Evolutionary conservation across 495 filamentous ascomycete species (phyloP), one percentile per base, ranked within the genome.

Genomic region (Penicillium herquei): DNA sequence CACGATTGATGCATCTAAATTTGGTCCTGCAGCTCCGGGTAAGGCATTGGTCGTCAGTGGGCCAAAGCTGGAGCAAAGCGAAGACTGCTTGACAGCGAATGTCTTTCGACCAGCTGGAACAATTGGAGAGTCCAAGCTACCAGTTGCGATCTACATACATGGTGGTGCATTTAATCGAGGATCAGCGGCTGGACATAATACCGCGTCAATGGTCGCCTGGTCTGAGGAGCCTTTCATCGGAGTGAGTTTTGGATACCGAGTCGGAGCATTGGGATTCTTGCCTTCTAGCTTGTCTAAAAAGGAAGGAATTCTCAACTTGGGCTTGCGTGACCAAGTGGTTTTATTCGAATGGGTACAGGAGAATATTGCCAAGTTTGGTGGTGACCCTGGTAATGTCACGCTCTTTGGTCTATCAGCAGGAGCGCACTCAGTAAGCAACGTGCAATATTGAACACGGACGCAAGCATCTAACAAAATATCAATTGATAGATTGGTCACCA

Each of bases 191-290:
- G 69, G 65, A 64, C 71, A 74, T 35, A 59, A 72, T 34, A 72
- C 71, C 5, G 73, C 75, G 0, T 79, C 74, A 42, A 82, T 87
- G 63, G 75, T 81, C 0, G 76, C 81, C 2, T 85, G 80, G 78
- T 73, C 80, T 1, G 72, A 77, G 21, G 70, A 70, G 9, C 79
- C 79, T 5, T 76, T 88, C 33, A 68, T 88, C 31, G 80, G 74
- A 12, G 70, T 87, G 21, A 84, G 78, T 62, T 85, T 87, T 62
- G 84, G 84, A 10, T 74, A 74, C 43, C 81, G 85, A 1, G 64
- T 88, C 37, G 84, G 84, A n/a, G 80, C 84, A 0, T 68, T 89
- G 31, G 86, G 86, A 7, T 89, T 88, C 57, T 51, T 87, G 33
- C 77, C 84, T 5, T 81, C 80, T 1, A 69, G 59, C 6, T 32